Evolutionary conservation across 352 stramenopile genomes (phyloP), one percentile per base, ranked within the genome.

Genomic region (Globisporangium perplexum): DNA sequence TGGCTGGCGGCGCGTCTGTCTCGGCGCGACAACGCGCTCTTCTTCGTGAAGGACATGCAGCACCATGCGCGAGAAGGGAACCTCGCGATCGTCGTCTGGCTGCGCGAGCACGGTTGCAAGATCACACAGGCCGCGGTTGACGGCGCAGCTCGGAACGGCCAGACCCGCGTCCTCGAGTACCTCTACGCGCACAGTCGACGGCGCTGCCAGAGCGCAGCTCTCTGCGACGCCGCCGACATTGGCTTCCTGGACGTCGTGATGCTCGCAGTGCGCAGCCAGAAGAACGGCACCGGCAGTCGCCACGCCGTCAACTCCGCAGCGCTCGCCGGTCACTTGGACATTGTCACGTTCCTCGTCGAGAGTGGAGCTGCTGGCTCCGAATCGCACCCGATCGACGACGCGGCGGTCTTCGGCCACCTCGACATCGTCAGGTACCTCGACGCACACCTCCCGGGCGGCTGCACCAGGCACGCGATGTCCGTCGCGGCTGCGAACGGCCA

Each of bases 391-490:
- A 52, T 52, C 8, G 17, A 26, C 47, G 7, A 7, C 26, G 47
- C 47, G 7, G 47, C 33, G 8, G 18, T 7, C 15, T 11, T 18
- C 47, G 33, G 47, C 4, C 47, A 45, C 31, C 14, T 52, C 26
- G 30, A 52, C n/a, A 7, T 52, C 28, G n/a, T 52, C 3, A n/a
- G 24, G 30, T 52, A 30, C n/a, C 47, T 49, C 15, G 14, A 33
- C 10, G 24, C 4, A 24, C 26, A 36, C 44, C 4, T 26, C 8
- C 14, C 24, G 10, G 23, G 36, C 14, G 1, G 23, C 7, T 49
- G 44, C 28, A 22, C 4, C 24, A 15, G 7, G 44, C 10, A 14
- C 15, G 23, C 22, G 4, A 31, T 31, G 28, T 7, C 28, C 7
- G 28, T 7, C 3, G 28, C 28, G 3, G 28, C 28, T 3, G 28